Evolutionary conservation across 1,284 basidiomycete species (phyloP), one percentile per base, ranked within the genome.

Genomic region (Pyrrhoderma noxium): DNA sequence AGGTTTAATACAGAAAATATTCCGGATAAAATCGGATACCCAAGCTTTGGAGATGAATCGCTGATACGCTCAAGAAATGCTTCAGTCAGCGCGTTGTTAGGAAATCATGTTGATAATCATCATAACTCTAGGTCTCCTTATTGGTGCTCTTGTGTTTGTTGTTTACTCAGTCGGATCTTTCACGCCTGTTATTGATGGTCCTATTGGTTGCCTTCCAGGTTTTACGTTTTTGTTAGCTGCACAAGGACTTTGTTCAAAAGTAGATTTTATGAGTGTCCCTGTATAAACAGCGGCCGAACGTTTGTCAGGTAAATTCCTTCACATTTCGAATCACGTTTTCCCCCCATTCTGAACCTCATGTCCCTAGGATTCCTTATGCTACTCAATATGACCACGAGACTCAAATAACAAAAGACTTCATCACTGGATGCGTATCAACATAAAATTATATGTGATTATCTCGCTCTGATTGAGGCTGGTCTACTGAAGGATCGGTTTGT

Each of bases 381-480:
- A 69, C 68, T 2, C 62, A 73, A 48, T 75, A 65, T 55, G 71
- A 72, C 34, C 64, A 70, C 16, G 70, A 69, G 3, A 65, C 61
- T 54, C 65, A 65, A 3, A 72, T 74, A 56, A 70, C 68, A 37
- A 69, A 70, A 19, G 69, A 74, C 7, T 65, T 69, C 0, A 60
- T 73, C 8, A 73, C 73, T 52, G 67, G 68, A 13, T 75, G 73
- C 68, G 71, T 75, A 72, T 73, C 41, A 4, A 16, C 8, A 40
- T 5, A 22, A 5, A n/a, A 47, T 41, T 16, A 23, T 22, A 35
- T 16, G 23, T 25, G n/a, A 38, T 2, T 23, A 8, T 19, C 5
- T 39, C 31, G n/a, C 14, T n/a, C 11, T n/a, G n/a, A n/a, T n/a
- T n/a, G n/a, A 11, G 11, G 5, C 27, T 11, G 7, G 5, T 5